Evolutionary conservation across 2,329 filamentous ascomycete species (phyloP), one percentile per base, ranked within the genome.

Genomic region (Penicillium sumatraense): DNA sequence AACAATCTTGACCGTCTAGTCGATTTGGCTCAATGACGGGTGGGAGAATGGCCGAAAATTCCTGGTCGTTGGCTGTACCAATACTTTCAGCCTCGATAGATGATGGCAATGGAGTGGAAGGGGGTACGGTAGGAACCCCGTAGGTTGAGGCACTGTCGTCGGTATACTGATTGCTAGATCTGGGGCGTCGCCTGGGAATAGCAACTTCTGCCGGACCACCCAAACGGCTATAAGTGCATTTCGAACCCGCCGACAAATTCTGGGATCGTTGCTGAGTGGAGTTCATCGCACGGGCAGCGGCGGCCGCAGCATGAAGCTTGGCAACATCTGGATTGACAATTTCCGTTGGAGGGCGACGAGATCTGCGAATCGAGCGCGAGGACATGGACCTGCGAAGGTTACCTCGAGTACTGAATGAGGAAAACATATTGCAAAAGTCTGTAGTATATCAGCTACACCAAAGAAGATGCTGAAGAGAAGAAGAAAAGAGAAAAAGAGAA

Each of bases 241-340:
- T 61, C 2, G 65, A 67, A 6, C 67, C 67, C 1, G 55, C 60
- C 1, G 70, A 70, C 0, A 64, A 65, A 42, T 66, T 63, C 18
- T 69, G 67, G 11, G 70, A 69, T 0, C 64, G 65, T 46, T 66
- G 62, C 18, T 70, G 67, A 13, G 60, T 66, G 2, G 71, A 72
- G 24, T 74, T 68, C 76, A 79, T 78, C 31, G 77, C 77, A 14
- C 68, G 63, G 13, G 74, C 73, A 7, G 77, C 77, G 40, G 77
- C 77, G n/a, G 72, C 70, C 8, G 72, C 66, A 16, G 76, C 76
- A 57, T 75, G 75, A 14, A 62, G 52, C 41, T 65, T 69, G 44
- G 67, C 66, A 5, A 66, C 45, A 9, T 72, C 68, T 8, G 68
- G 59, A 48, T 74, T 66, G 18, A 73, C 59, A 3, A 63, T 53